phyloP scores from a whole-genome alignment of 768 basidiomycete genomes.

The Tulasnella sp. region DNA sequence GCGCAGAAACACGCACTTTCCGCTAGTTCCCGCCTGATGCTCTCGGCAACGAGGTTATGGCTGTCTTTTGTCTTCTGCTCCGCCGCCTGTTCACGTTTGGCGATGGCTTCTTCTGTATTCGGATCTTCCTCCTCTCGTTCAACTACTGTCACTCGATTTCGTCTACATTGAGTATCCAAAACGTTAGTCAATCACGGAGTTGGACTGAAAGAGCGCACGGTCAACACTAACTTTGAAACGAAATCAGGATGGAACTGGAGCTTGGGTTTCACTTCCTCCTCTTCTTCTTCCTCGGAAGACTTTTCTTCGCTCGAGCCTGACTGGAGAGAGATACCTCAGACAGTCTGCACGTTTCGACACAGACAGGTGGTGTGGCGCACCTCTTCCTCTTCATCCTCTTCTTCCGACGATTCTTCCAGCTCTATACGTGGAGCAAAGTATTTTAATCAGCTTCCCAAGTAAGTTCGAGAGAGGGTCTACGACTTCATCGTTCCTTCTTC shows the following conservation, averaged over 20 bases:
- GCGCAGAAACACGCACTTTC: constrained; percentile 62
- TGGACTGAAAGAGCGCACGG: neutral
- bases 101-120: constrained; percentile 64
- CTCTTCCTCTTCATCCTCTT: neutral
- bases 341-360: too few relatives aligned
- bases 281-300: constrained; percentile 57
- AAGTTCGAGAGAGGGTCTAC: neutral
- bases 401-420: constrained; percentile 26
- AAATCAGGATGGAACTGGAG: constrained; percentile 85
- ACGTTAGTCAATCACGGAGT: neutral
- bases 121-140: constrained; percentile 56
- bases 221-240: constrained; percentile 70
- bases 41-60: constrained; percentile 89
- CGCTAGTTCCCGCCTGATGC: constrained; percentile 78
- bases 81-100: constrained; percentile 57
- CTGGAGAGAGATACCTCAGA: neutral
- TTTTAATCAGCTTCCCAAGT: neutral
- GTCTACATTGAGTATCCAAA: constrained; percentile 34
- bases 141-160: constrained; percentile 58
- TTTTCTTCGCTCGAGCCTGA: constrained; percentile 71
- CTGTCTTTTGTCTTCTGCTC: constrained; percentile 80
- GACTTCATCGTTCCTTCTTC: neutral
- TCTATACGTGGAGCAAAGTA: constrained; percentile 19
- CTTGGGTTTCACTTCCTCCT: constrained; percentile 67
- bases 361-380: neutral